Evolutionary conservation across 129 eudicot species (phyloP), one percentile per base, ranked within the genome.

Genomic region (Saussurea involucrata): DNA sequence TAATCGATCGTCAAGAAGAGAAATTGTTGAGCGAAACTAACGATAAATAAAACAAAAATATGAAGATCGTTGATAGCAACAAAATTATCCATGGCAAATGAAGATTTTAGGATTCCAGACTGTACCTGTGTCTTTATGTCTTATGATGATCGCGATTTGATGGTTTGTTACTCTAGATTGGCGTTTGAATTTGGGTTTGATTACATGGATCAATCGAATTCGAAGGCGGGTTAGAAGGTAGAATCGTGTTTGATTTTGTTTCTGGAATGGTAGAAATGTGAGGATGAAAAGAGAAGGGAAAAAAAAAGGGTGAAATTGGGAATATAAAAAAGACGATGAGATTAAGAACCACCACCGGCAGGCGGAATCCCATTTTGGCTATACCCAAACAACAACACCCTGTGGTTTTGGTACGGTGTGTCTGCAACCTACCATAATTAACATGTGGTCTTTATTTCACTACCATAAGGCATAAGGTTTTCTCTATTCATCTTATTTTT

Each of bases 311-410:
- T 31, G 71, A 66, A 66, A 32, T 66, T n/a, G 71, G 71, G 71
- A 66, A 66, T 66, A 66, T 66, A 31, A 31, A 31, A 15, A 66
- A 66, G 71, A 66, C 37, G 71, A 66, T 31, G 24, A 66, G 71
- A 66, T 66, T 66, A 21, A 31, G 71, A 66, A 66, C 71, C 46
- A 31, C 71, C 71, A 66, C 71, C 71, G 46, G 71, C 71, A 66
- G 46, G 71, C 46, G 29, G 70, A 20, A 34, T 25, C 70, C 40
- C 37, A 17, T 66, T 66, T 66, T 66, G 70, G 42, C 70, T 66
- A 66, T 66, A 31, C 21, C 44, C 71, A 24, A 15, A 66, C n/a
- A 31, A 66, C 24, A 66, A 20, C 71, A 66, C 71, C 71, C 42
- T 66, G 46, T 66, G 71, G 71, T 66, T 66, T 20, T 31, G 71